Evolutionary conservation across 306 rosid genomes (phyloP).

Genomic region (Sphenostylis stenocarpa): DNA sequence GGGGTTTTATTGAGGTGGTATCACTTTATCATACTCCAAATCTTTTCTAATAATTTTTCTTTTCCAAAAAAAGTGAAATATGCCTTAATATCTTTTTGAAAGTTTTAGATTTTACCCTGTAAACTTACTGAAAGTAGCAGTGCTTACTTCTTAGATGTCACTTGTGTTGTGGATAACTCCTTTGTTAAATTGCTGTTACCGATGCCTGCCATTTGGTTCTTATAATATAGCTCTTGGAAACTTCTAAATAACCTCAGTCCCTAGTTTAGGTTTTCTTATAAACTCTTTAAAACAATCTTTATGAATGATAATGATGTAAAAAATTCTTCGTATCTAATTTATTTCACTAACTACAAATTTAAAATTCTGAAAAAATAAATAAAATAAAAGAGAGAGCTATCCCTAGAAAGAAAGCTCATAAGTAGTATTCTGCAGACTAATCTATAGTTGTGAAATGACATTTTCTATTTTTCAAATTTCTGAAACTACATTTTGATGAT

Average conservation of each 20-base stretch:
- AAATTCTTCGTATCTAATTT: background rate
- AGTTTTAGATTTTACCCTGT: background rate
- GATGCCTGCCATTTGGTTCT: conserved; percentile 1
- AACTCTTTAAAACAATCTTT: background rate
- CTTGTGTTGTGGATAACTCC: background rate
- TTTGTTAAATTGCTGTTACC: background rate
- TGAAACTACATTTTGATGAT: conserved; percentile 22
- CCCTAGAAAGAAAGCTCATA: background rate
- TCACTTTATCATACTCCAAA: background rate
- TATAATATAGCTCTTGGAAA: background rate
- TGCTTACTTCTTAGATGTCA: background rate
- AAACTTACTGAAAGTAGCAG: conserved; percentile 18
- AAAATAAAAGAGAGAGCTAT: background rate
- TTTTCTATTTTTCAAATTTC: background rate
- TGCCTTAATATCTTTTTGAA: background rate
- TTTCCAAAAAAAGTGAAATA: background rate
- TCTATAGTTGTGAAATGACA: background rate
- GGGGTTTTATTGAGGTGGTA: conserved; percentile 87
- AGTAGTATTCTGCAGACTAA: background rate
- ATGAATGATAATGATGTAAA: background rate
- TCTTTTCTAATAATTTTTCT: background rate
- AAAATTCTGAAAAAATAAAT: background rate
- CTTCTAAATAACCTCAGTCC: background rate
- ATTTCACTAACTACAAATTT: background rate
- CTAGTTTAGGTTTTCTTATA: background rate